These are phyloP conservation scores for Alternaria consortialis DNA, from an alignment of 2,329 filamentous ascomycete species.

Conservation along the genomic window DNA sequence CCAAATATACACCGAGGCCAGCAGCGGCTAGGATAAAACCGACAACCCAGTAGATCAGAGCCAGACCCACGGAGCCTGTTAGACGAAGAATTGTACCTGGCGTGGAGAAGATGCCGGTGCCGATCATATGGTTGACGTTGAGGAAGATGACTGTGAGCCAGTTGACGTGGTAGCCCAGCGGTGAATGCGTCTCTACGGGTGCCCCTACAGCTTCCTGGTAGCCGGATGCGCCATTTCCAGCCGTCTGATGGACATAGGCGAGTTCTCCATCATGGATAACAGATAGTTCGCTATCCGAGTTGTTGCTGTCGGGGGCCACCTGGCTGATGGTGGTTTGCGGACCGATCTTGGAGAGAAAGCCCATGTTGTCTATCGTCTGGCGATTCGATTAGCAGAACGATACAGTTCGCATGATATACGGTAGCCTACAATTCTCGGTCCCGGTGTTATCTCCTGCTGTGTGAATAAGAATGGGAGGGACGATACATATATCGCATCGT, in stretches of 20 bases:
- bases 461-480: no score
- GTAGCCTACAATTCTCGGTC: no score
- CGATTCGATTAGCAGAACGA: neutral
- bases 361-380: neutral
- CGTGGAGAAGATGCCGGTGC: constrained; percentile 37
- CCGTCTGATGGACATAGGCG: neutral
- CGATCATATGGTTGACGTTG: constrained; percentile 45
- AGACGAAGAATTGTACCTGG: constrained; percentile 37
- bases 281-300: neutral
- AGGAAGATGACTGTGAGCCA: constrained; percentile 42
- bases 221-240: constrained; percentile 26
- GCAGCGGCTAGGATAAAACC: constrained; percentile 40
- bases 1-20: constrained; percentile 37
- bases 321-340: neutral
- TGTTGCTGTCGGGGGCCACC: neutral
- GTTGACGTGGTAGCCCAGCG: constrained; percentile 44
- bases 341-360: neutral
- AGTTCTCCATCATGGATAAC: neutral
- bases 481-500: no score
- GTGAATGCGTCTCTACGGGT: constrained; percentile 41
- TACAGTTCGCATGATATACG: no score
- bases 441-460: no score
- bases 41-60: constrained; percentile 41
- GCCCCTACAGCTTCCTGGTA: constrained; percentile 43
- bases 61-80: constrained; percentile 40